Percentiles rank a stretch among this genome's conserved stretches.
These are phyloP conservation scores for Amanita brunnescens DNA, from an alignment of 768 basidiomycete genomes.

Conservation along the genomic window DNA sequence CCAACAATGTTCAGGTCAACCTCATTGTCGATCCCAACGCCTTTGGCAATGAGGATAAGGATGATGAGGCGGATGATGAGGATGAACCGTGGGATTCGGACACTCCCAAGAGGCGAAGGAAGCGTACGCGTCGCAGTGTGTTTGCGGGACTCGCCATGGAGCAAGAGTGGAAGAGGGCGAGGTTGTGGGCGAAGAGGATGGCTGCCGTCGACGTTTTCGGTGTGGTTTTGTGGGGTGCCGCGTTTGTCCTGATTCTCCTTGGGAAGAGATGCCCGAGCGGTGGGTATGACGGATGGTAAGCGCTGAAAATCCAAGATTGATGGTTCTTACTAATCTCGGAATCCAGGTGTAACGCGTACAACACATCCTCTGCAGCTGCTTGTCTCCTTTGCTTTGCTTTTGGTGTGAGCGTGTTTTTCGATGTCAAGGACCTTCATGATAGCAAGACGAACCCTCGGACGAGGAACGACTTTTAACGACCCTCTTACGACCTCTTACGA, in stretches of 20 bases:
- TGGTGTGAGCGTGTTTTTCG: conserved; percentile 50
- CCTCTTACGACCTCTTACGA: neutral
- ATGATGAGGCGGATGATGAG: conserved; percentile 28
- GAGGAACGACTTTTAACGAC: conserved; percentile 12
- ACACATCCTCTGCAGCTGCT: conserved; percentile 52
- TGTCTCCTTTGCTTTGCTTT: conserved; percentile 52
- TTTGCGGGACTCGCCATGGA: conserved; percentile 59
- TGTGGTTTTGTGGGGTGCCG: conserved; percentile 45
- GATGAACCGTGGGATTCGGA: conserved; percentile 25
- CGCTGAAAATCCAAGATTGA: neutral
- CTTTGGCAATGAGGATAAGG: conserved; percentile 33
- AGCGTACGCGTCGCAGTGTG: conserved; percentile 39
- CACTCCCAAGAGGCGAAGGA: conserved; percentile 19
- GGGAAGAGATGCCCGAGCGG: conserved; percentile 60
- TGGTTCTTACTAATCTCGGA: conserved; percentile 6
- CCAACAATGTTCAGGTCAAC: conserved; percentile 59
- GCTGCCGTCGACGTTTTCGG: conserved; percentile 40
- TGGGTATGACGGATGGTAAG: conserved; percentile 54
- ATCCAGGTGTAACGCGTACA: conserved; percentile 63
- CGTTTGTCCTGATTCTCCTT: conserved; percentile 51
- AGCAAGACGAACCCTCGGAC: conserved; percentile 61
- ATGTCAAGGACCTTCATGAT: conserved; percentile 53
- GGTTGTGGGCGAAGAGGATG: conserved; percentile 44
- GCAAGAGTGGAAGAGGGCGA: conserved; percentile 49
- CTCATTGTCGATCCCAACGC: conserved; percentile 61